These are phyloP conservation scores for Fusarium heterosporum DNA, from an alignment of 2,329 filamentous ascomycete genomes.

Conservation along the genomic window DNA sequence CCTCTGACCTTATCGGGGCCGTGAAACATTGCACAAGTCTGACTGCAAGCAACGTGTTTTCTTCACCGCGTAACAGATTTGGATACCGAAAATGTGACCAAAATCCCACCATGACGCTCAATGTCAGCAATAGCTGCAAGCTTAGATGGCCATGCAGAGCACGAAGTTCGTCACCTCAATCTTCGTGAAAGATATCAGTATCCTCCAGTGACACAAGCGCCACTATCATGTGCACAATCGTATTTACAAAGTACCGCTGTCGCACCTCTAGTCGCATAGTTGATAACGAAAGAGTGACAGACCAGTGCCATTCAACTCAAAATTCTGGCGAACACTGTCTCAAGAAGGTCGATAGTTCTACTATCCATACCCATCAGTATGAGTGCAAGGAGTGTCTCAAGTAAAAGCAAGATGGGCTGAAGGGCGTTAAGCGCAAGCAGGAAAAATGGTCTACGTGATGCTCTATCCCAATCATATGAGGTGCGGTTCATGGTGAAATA, in stretches of 20 bases:
- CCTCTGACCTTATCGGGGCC: too few species aligned
- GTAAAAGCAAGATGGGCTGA: conserved; percentile 3
- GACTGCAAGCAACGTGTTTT: neutral
- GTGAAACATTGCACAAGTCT: conserved; percentile 6
- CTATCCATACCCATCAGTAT: neutral
- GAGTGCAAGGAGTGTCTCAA: neutral
- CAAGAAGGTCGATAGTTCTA: neutral
- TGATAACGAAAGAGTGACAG: neutral
- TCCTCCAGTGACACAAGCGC: neutral
- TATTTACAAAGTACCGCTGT: conserved; percentile 7
- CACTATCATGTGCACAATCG: conserved; percentile 3
- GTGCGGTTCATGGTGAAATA: neutral
- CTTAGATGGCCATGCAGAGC: neutral
- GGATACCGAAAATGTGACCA: neutral
- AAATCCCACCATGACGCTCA: neutral
- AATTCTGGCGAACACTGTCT: neutral
- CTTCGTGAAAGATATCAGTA: too few species aligned
- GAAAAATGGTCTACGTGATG: neutral
- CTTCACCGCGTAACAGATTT: neutral
- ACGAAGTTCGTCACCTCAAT: too few species aligned
- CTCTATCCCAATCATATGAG: too few species aligned
- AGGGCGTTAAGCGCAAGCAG: neutral
- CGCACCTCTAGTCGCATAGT: neutral
- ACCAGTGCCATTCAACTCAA: neutral
- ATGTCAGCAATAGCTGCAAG: neutral